Evolutionary conservation across 495 filamentous ascomycete species (phyloP), one percentile per base, ranked within the genome.

Genomic region (Penicillium soppii): DNA sequence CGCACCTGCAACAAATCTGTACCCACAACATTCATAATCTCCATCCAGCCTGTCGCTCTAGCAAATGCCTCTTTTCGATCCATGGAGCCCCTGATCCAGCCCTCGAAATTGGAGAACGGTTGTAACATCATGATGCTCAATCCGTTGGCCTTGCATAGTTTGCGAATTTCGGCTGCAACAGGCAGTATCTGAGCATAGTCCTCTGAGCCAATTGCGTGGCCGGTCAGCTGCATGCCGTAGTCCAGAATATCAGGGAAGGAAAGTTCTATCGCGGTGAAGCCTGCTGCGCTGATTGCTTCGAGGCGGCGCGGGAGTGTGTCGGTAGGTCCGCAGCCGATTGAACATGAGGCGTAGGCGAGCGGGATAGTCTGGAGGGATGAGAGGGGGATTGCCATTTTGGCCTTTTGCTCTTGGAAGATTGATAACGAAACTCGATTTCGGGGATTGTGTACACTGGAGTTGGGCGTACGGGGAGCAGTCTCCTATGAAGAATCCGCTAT

Each of bases 31-130:
- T 85, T 70, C 87, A 92, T 91, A 32, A 92, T 81, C 36, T 73
- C 61, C 48, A 89, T 84, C 88, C 87, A 92, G 0, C 83, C 84
- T 7, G 69, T 65, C 0, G 85, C 88, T 32, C 84, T 73, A 5
- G 63, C 60, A 52, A 90, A 89, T 0, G 86, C 89, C 40, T 88
- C 82, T 21, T 82, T 70, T 16, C 86, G 65, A 62, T 86, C 81
- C 3, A 59, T 48, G 5, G 77, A 80, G 0, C 72, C 83, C 17
- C 73, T 72, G 2, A 73, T 67, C 86, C 88, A 94, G 5, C 89
- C 89, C 57, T 95, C 89, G 56, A 91, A 91, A 49, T 91, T 87
- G 6, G 83, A 67, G 58, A 92, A 91, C 0, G 89, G 88, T 58
- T 92, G 89, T 8, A 95, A 65, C 71, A 90, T 87, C 58, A 92